Percentiles rank a stretch among this genome's conserved stretches.
Evolutionary conservation across 1,284 basidiomycete genomes (phyloP).

Genomic region (Heliocybe sulcata): DNA sequence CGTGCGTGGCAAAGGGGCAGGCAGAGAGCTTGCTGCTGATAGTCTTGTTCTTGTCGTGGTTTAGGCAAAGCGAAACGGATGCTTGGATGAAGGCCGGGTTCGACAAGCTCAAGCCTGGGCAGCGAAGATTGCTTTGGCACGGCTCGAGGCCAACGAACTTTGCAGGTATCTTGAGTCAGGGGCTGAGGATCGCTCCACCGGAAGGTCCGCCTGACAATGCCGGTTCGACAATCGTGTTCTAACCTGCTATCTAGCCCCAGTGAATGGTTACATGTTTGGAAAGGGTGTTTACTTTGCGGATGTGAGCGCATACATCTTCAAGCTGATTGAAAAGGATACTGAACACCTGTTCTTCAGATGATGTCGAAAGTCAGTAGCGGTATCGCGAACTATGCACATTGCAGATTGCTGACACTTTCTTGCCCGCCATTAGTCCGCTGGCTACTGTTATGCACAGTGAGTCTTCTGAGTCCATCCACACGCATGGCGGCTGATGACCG

Average conservation of each 20-base stretch:
- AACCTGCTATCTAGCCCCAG: slow-evolving; percentile 30
- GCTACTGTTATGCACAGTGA: slow-evolving; percentile 49
- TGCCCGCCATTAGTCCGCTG: slow-evolving; percentile 34
- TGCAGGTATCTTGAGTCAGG: slow-evolving; percentile 61
- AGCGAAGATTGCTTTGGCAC: slow-evolving; percentile 60
- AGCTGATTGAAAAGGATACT: no score
- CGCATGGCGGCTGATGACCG: slow-evolving; percentile 1
- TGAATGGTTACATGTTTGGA: slow-evolving; percentile 62
- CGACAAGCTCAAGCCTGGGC: slow-evolving; percentile 35
- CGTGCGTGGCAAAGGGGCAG: slow-evolving; percentile 2
- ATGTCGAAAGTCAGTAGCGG: slow-evolving; percentile 55
- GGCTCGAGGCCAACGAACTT: slow-evolving; percentile 61
- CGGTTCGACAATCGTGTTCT: slow-evolving; percentile 1
- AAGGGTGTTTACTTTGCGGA: slow-evolving; percentile 67
- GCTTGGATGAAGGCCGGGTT: slow-evolving; percentile 45
- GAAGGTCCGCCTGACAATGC: slow-evolving; percentile 33
- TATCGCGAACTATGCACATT: neutral
- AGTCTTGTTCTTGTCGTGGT: neutral
- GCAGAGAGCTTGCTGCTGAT: neutral
- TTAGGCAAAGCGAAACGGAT: slow-evolving; percentile 39
- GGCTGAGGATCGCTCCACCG: slow-evolving; percentile 61
- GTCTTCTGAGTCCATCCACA: slow-evolving; percentile 11
- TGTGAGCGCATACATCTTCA: slow-evolving; percentile 28
- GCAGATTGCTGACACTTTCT: neutral
- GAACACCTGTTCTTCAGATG: slow-evolving; percentile 41